These are phyloP conservation scores for Gentiana straminea DNA, from an alignment of 257 asterid species.

Conservation along the genomic window DNA sequence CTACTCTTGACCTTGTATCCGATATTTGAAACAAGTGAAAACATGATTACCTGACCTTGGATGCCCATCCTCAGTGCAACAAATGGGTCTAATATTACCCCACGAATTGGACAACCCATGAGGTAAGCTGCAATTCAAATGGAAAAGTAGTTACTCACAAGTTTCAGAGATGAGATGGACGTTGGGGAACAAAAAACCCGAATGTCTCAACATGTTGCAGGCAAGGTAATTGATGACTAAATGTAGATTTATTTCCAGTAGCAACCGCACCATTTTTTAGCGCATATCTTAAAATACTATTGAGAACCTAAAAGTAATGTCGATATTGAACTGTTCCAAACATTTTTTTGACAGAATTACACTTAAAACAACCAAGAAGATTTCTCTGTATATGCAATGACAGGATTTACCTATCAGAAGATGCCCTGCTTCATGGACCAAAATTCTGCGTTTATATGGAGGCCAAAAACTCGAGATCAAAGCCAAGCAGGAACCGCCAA, in stretches of 20 bases:
- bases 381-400: neutral
- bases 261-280: neutral
- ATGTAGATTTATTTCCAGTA: neutral
- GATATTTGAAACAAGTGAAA: slow-evolving; percentile 6
- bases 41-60: slow-evolving; percentile 78
- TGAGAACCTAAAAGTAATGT: too few relatives aligned
- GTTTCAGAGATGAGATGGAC: too few relatives aligned
- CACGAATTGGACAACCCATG: slow-evolving; percentile 96
- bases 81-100: slow-evolving; percentile 84
- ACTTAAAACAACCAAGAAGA: neutral
- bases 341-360: neutral
- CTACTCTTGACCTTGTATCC: neutral
- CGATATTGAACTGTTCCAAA: neutral
- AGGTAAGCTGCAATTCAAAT: slow-evolving; percentile 61
- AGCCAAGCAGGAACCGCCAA: slow-evolving; percentile 90
- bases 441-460: slow-evolving; percentile 80
- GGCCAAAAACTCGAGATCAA: slow-evolving; percentile 95
- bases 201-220: neutral
- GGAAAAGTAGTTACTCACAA: too few relatives aligned
- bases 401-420: slow-evolving; percentile 69
- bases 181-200: neutral
- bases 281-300: too few relatives aligned
- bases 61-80: slow-evolving; percentile 94
- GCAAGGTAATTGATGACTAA: neutral
- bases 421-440: slow-evolving; percentile 97